Evolutionary conservation across 2,329 filamentous ascomycete species (phyloP).

Genomic region (Penicillium crustosum): DNA sequence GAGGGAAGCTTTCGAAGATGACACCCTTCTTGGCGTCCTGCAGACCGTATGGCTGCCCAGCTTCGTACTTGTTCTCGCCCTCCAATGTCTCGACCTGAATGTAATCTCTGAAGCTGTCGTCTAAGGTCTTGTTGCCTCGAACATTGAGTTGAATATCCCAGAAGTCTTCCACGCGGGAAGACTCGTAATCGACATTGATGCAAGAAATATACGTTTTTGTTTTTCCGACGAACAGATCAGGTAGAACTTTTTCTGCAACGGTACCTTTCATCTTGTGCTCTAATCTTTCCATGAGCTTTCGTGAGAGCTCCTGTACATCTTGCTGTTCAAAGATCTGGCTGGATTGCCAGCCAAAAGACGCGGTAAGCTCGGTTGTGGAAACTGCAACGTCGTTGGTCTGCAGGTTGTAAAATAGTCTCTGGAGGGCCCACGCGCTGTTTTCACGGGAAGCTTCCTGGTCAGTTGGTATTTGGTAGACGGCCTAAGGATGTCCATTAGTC

Average conservation of each 20-base stretch:
- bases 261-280: slow-evolving; percentile 99
- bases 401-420: slow-evolving; percentile 90
- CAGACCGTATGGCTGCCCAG: slow-evolving; percentile 81
- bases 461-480: slow-evolving; percentile 95
- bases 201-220: slow-evolving; percentile 99
- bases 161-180: slow-evolving; percentile 91
- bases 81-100: slow-evolving; percentile 95
- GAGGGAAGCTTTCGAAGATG: slow-evolving; percentile 93
- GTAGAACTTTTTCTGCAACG: slow-evolving; percentile 80
- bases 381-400: slow-evolving; percentile 84
- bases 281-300: slow-evolving; percentile 95
- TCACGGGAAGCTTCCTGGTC: slow-evolving; percentile 74
- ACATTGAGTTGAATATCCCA: slow-evolving; percentile 99
- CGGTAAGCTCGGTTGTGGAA: slow-evolving; percentile 86
- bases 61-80: slow-evolving; percentile 97
- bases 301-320: slow-evolving; percentile 93
- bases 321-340: slow-evolving; percentile 98
- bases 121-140: slow-evolving; percentile 84
- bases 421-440: slow-evolving; percentile 91
- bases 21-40: slow-evolving; percentile 98
- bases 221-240: slow-evolving; percentile 92
- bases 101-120: slow-evolving; percentile 95
- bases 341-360: slow-evolving; percentile 97
- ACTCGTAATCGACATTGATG: slow-evolving; percentile 98
- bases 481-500: slow-evolving; percentile 51